Conservation (phyloP, 345 rosid genomes). For the Salix caprea region DNA sequence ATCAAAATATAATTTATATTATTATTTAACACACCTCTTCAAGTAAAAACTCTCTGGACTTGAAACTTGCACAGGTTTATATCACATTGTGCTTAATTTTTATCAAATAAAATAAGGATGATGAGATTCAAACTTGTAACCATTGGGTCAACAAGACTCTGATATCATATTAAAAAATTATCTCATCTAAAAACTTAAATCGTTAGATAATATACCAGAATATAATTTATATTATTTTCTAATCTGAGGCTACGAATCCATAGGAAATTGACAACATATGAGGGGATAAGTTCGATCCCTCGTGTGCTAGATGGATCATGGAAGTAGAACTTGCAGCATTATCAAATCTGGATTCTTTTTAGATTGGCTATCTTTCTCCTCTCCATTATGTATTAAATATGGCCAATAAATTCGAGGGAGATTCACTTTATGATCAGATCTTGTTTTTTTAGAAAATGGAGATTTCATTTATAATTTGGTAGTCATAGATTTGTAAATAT, state of each 20-base stretch:
- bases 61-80: fast-evolving
- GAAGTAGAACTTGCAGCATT: neutral
- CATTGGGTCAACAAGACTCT: fast-evolving
- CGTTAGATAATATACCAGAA: no score
- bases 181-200: no score
- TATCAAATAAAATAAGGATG: no score
- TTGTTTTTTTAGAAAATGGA: neutral
- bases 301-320: neutral
- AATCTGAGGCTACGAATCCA: neutral
- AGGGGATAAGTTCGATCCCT: no score
- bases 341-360: neutral
- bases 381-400: neutral
- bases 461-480: neutral
- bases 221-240: no score
- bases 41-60: fast-evolving
- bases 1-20: no score
- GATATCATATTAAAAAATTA: no score
- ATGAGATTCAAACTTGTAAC: no score
- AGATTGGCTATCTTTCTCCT: neutral
- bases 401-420: neutral
- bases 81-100: no score
- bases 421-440: neutral
- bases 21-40: fast-evolving
- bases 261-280: neutral
- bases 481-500: neutral